A percentile compares a stretch with the other conserved stretches of the same genome.
These are phyloP conservation scores for Eimeria tenella DNA, from an alignment of 169 alveolate genomes.

Conservation along the genomic window DNA sequence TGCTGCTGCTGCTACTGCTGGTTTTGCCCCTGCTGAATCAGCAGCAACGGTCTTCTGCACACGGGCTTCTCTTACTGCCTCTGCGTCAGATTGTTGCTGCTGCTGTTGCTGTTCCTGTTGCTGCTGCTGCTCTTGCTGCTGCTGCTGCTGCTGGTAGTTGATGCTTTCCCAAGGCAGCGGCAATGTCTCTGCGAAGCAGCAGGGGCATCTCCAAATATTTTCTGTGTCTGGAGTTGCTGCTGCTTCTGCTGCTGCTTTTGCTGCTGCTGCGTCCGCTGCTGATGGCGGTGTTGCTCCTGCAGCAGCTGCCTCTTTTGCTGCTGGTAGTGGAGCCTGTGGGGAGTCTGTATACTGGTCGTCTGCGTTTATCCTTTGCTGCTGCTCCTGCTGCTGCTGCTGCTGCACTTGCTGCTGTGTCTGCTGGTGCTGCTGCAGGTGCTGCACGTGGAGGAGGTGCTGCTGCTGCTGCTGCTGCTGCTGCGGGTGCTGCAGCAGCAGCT, in stretches of 20 bases:
- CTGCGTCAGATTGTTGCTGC: not conserved
- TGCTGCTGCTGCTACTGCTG: not conserved
- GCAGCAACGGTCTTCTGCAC: not conserved
- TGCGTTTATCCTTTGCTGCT: not conserved
- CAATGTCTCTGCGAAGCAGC: not conserved
- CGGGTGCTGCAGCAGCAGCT: conserved; percentile 6
- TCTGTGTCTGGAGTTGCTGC: not conserved
- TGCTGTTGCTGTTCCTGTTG: not conserved
- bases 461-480: conserved; percentile 24
- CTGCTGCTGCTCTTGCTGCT: conserved; percentile 10
- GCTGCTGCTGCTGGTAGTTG: not conserved
- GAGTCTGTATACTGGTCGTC: not conserved
- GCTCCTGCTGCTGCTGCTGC: conserved; percentile 6
- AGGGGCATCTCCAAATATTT: not conserved
- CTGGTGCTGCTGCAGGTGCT: not conserved
- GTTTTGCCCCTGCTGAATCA: not conserved
- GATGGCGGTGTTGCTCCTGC: not conserved
- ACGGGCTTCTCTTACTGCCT: not conserved
- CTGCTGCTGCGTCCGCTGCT: not conserved
- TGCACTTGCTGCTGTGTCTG: not conserved
- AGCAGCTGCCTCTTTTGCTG: not conserved
- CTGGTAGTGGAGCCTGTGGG: not conserved
- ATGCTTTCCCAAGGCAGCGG: conserved; percentile 9
- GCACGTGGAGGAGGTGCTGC: not conserved
- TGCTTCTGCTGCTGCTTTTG: conserved; percentile 10